Evolutionary conservation across 2,329 filamentous ascomycete species (phyloP).

Genomic region (Fusarium sp.): DNA sequence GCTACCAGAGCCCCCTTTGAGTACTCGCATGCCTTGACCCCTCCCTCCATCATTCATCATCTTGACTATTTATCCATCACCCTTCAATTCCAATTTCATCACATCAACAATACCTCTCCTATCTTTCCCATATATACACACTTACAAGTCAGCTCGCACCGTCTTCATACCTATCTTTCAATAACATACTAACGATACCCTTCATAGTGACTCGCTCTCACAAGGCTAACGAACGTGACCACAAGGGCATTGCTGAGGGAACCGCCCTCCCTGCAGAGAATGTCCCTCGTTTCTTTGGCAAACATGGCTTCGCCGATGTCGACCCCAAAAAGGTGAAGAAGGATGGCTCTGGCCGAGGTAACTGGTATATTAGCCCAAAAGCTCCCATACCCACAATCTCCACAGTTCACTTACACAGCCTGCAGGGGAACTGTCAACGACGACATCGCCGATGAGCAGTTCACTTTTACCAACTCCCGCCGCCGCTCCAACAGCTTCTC

Average conservation of each 20-base stretch:
- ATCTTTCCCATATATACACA: conserved; percentile 2
- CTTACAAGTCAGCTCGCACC: conserved; percentile 35
- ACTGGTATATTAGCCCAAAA: conserved; percentile 73
- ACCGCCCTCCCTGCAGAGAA: conserved; percentile 74
- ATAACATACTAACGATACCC: conserved; percentile 21
- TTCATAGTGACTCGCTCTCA: conserved; percentile 91
- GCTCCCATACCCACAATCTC: neutral
- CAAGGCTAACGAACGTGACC: conserved; percentile 94
- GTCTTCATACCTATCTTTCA: neutral
- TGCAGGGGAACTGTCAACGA: conserved; percentile 83
- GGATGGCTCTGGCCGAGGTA: conserved; percentile 89
- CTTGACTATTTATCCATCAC: conserved; percentile 17
- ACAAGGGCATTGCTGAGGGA: conserved; percentile 80
- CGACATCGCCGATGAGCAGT: conserved; percentile 84
- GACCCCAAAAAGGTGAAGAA: conserved; percentile 98
- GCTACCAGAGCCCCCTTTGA: conserved; percentile 28
- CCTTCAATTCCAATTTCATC: neutral
- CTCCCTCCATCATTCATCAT: conserved; percentile 36
- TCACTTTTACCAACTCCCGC: conserved; percentile 84
- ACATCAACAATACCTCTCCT: conserved; percentile 7
- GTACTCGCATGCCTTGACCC: conserved; percentile 16
- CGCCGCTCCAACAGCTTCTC: conserved; percentile 89
- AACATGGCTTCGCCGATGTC: conserved; percentile 79
- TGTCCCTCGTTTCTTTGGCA: conserved; percentile 92
- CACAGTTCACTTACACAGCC: conserved; percentile 28